A percentile compares a stretch with the other conserved stretches of the same genome.
phyloP scores from a whole-genome alignment of 2,329 filamentous ascomycete genomes.

The Ceratocystis colombiana region DNA sequence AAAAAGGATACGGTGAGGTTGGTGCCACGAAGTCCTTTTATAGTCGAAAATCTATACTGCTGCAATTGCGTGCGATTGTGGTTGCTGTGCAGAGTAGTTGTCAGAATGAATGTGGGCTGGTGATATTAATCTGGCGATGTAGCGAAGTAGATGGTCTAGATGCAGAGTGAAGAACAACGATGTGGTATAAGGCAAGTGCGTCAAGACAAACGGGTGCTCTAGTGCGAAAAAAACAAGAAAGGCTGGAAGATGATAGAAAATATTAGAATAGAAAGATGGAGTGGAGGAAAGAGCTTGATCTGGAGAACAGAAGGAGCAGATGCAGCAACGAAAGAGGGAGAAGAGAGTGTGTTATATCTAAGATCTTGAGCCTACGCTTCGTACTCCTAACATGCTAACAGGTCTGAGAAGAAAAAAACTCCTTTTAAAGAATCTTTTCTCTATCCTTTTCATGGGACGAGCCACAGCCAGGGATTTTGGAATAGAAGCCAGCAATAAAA shows the following conservation, averaged over 20 bases:
- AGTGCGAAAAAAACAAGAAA: conserved; percentile 14
- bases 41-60: background rate
- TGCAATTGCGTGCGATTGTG: background rate
- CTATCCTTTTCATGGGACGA: background rate
- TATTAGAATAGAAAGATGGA: conserved; percentile 1
- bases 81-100: conserved; percentile 2
- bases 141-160: background rate
- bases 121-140: background rate
- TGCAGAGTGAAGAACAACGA: background rate
- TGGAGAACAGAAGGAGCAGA: conserved; percentile 7
- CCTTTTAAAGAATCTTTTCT: background rate
- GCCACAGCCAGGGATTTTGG: background rate
- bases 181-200: background rate
- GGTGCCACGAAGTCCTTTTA: background rate
- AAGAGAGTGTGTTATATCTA: conserved; percentile 14
- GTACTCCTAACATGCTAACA: background rate
- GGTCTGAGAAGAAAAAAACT: background rate
- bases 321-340: conserved; percentile 3
- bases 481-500: background rate
- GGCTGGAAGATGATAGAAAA: conserved; percentile 1
- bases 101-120: background rate
- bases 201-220: conserved; percentile 15
- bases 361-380: background rate
- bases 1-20: background rate
- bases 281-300: conserved; percentile 3